Conservation (phyloP, 169 alveolate genomes). For the Ichthyophthirius multifiliis region DNA sequence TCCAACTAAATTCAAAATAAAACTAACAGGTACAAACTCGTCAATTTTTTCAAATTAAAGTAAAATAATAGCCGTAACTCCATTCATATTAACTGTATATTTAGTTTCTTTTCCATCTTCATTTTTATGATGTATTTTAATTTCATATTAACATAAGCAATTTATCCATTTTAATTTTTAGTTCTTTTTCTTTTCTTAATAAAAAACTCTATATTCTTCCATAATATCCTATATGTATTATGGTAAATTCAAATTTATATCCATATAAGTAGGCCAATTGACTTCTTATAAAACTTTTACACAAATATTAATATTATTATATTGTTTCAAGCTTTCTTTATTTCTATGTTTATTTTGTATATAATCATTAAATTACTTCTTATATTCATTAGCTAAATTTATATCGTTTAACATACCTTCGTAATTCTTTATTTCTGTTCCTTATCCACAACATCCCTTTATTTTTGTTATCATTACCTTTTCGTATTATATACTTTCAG, state of each 20-base stretch:
- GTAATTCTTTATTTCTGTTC: not conserved
- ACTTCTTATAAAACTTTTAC: conserved; percentile 12
- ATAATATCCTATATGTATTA: not conserved
- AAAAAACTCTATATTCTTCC: not conserved
- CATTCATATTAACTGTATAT: not conserved
- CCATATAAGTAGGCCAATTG: conserved; percentile 3
- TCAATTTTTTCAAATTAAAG: not conserved
- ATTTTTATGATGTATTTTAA: not conserved
- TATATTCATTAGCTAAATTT: not conserved
- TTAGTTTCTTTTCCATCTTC: not conserved
- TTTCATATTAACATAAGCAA: not conserved
- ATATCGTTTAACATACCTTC: conserved; percentile 17
- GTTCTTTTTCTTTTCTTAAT: not conserved
- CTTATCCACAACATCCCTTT: not conserved
- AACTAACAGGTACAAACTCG: not conserved
- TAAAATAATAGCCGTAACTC: not conserved
- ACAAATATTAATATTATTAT: not conserved
- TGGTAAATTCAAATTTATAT: not conserved
- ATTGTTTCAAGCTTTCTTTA: not conserved
- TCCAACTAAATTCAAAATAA: not conserved
- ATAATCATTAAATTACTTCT: not conserved
- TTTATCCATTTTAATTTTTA: not conserved
- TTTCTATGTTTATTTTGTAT: not conserved
- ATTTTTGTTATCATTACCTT: not conserved
- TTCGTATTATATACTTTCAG: not conserved